A percentile compares a stretch with the other conserved stretches of the same genome.
Conservation (phyloP, 2,329 filamentous ascomycete species). For the Pyrenophora seminiperda region DNA sequence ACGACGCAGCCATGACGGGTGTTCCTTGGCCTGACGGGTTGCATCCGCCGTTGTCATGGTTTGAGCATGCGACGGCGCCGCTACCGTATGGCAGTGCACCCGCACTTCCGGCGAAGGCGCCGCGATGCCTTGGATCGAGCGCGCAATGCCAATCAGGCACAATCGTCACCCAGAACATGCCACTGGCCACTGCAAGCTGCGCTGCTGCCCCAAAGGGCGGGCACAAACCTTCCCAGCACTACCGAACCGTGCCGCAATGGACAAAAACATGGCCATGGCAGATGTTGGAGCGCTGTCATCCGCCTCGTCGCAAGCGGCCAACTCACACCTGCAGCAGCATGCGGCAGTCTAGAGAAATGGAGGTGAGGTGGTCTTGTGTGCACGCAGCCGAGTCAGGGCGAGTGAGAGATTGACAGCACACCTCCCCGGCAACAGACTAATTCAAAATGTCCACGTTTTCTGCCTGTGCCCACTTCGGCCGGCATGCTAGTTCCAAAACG, state of each 20-base stretch:
- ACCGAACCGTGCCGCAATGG: constrained; percentile 19
- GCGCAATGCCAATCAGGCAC: constrained; percentile 38
- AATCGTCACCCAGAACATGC: constrained; percentile 22
- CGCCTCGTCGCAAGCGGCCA: constrained; percentile 29
- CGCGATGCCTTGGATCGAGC: constrained; percentile 19
- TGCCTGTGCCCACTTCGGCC: constrained; percentile 41
- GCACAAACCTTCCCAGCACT: constrained; percentile 15
- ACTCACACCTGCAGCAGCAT: constrained; percentile 35
- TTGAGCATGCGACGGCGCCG: constrained; percentile 34
- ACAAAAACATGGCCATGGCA: constrained; percentile 18
- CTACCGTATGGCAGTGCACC: constrained; percentile 39
- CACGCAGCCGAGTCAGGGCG: constrained; percentile 39
- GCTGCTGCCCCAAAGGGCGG: constrained; percentile 7
- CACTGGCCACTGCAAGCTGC: constrained; percentile 22
- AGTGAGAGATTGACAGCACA: constrained; percentile 49
- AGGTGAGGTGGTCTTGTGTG: constrained; percentile 35
- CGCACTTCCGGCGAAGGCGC: constrained; percentile 38
- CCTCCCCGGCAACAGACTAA: constrained; percentile 34
- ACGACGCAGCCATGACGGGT: constrained; percentile 37
- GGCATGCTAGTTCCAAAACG: constrained; percentile 39
- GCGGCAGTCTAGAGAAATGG: constrained; percentile 32
- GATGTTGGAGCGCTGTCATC: constrained; percentile 23
- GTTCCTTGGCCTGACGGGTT: constrained; percentile 30
- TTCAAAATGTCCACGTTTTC: constrained; percentile 47
- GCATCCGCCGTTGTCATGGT: constrained; percentile 36